These are phyloP conservation scores for Zymoseptoria pseudotritici DNA, from an alignment of 2,329 filamentous ascomycete genomes.

Conservation along the genomic window DNA sequence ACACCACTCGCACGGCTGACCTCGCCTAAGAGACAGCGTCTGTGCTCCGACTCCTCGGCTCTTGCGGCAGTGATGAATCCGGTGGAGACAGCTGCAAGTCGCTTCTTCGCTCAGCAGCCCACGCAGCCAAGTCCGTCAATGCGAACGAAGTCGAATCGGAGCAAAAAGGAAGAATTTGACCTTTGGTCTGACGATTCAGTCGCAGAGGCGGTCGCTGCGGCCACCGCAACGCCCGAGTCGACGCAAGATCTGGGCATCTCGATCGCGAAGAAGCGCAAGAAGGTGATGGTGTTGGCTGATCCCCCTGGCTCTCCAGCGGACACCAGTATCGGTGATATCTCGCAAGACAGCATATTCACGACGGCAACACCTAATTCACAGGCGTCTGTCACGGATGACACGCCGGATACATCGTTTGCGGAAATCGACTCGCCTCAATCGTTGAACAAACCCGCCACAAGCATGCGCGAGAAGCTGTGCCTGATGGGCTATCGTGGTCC, in stretches of 20 bases:
- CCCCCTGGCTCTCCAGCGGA: slow-evolving; percentile 2
- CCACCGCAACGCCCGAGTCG: slow-evolving; percentile 16
- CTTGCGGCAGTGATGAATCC: slow-evolving; percentile 24
- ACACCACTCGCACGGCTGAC: slow-evolving; percentile 5
- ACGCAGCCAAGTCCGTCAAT: slow-evolving; percentile 36
- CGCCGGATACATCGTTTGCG: slow-evolving; percentile 22
- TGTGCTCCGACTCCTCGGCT: slow-evolving; percentile 36
- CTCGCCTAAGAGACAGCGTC: slow-evolving; percentile 29
- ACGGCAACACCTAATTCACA: slow-evolving; percentile 7
- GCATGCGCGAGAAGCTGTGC: slow-evolving; percentile 17
- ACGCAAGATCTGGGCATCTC: slow-evolving; percentile 9
- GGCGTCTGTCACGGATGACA: slow-evolving; percentile 7
- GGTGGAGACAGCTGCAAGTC: slow-evolving; percentile 32
- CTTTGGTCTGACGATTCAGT: slow-evolving; percentile 44
- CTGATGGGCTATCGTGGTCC: slow-evolving; percentile 13
- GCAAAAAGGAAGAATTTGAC: slow-evolving; percentile 35
- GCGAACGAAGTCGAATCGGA: slow-evolving; percentile 29
- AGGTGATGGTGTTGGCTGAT: slow-evolving; percentile 22
- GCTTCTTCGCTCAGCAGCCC: slow-evolving; percentile 35
- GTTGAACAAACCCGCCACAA: slow-evolving; percentile 19
- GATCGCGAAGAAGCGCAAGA: slow-evolving; percentile 24
- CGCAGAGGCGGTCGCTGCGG: slow-evolving; percentile 36
- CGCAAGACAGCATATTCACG: slow-evolving; percentile 8
- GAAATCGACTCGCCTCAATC: slow-evolving; percentile 6
- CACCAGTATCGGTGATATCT: slow-evolving; percentile 3